Evolutionary conservation across 768 basidiomycete genomes (phyloP), one percentile per base, ranked within the genome.

Genomic region (Ephemerocybe angulata): DNA sequence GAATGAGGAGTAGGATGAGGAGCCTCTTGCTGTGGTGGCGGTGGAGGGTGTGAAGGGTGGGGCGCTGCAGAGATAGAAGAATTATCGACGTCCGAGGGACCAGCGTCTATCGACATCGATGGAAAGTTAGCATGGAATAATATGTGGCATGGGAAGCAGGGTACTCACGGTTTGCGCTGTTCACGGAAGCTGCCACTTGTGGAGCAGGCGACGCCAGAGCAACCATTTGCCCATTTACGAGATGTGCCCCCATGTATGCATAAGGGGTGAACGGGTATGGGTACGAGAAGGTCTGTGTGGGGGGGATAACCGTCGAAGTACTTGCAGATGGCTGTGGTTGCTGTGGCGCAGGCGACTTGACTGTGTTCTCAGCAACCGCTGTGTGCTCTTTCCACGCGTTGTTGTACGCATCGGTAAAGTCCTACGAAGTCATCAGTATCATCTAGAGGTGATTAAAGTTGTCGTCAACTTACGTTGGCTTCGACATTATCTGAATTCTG

Each of bases 311-410:
- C 40, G 54, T 29, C n/a, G 50, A 4, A 33, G 48, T 22, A 42
- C 24, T 38, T 21, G 52, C 15, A 43, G 57, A 3, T 13, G 46
- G 59, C 4, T 51, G 52, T 7, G 54, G 15, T 28, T 40, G 56
- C 5, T 58, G 5, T 49, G 42, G 48, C 31, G 31, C n/a, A 11
- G 53, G 54, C 11, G 54, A 49, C 25, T 55, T 55, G 27, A 58
- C 58, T 19, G 57, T 47, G 37, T 53, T 47, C 54, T 70, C 74
- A 6, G 70, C 60, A 3, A 72, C 65, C 15, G 76, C 81, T 21
- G 75, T 77, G 59, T 82, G 82, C 15, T 82, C 82, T 51, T 79
- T 80, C 85, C 85, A 87, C 2, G 83, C 83, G 37, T 82, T 77
- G 41, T 78, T 76, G 53, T 79, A 86, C 37, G 81, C 80, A 50